These are phyloP conservation scores for Gryganskiella cystojenkinii DNA, from an alignment of 192 early-diverging fungal genomes.

Conservation along the genomic window DNA sequence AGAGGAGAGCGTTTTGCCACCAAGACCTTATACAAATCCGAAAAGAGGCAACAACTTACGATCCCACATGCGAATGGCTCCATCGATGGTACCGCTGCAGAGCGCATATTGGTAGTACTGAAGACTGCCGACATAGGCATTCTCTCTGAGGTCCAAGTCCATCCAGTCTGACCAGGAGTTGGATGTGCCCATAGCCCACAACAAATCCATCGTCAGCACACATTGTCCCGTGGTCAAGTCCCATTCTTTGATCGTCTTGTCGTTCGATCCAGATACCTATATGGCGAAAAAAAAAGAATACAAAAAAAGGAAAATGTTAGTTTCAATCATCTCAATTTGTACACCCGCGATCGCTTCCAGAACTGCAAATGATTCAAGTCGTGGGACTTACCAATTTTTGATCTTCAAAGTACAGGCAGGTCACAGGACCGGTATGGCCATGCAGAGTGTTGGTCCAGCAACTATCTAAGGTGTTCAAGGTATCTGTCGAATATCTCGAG, in stretches of 20 bases:
- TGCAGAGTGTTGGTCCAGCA: slow-evolving; percentile 53
- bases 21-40: not conserved
- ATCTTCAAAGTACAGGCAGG: slow-evolving; percentile 64
- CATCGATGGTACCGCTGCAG: slow-evolving; percentile 80
- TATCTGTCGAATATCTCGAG: slow-evolving; percentile 24
- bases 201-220: slow-evolving; percentile 73
- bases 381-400: slow-evolving; percentile 56
- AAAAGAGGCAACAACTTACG: slow-evolving; percentile 47
- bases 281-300: slow-evolving; percentile 37
- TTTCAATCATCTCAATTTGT: too few relatives aligned
- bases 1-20: not conserved
- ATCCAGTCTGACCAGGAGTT: slow-evolving; percentile 41
- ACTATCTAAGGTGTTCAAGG: slow-evolving; percentile 17
- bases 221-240: slow-evolving; percentile 74
- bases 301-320: too few relatives aligned
- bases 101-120: slow-evolving; percentile 81
- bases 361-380: not conserved
- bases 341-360: too few relatives aligned
- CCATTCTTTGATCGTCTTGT: slow-evolving; percentile 84
- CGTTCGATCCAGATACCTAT: slow-evolving; percentile 78
- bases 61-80: slow-evolving; percentile 82
- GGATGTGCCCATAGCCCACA: slow-evolving; percentile 67
- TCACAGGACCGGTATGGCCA: slow-evolving; percentile 59
- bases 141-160: slow-evolving; percentile 25
- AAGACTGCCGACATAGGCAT: slow-evolving; percentile 73